Percentiles rank a stretch among this genome's conserved stretches.
Conservation (phyloP, 192 early-diverging fungal genomes). For the Gaertneriomyces sp. region DNA sequence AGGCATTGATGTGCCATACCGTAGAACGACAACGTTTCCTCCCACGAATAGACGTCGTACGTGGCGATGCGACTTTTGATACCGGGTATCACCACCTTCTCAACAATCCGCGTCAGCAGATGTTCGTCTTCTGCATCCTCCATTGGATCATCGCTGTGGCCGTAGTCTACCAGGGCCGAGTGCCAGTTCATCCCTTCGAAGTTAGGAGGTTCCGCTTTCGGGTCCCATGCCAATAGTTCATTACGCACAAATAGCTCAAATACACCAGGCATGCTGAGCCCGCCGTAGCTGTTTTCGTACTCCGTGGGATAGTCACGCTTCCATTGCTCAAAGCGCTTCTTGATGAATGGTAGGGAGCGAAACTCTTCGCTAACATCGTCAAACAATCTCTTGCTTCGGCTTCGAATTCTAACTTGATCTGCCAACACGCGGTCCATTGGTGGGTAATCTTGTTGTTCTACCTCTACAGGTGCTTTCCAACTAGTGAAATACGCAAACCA, state of each 20-base stretch:
- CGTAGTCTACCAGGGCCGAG: conserved; percentile 16
- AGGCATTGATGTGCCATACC: conserved; percentile 1
- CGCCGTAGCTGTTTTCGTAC: conserved; percentile 30
- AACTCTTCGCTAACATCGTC: conserved; percentile 34
- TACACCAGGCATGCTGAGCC: conserved; percentile 27
- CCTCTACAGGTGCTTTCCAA: neutral
- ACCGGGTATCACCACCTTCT: conserved; percentile 30
- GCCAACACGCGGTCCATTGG: neutral
- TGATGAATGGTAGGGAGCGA: conserved; percentile 24
- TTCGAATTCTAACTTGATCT: neutral
- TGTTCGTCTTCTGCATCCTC: neutral
- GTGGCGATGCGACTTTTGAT: conserved; percentile 3
- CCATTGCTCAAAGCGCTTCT: conserved; percentile 34
- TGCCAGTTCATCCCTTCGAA: conserved; percentile 35
- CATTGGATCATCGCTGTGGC: conserved; percentile 18
- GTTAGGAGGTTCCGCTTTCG: neutral
- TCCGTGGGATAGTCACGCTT: conserved; percentile 29
- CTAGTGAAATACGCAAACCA: conserved; percentile 12
- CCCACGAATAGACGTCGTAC: conserved; percentile 27
- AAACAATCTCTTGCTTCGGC: conserved; percentile 15
- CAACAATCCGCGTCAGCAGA: conserved; percentile 26
- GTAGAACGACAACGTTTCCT: conserved; percentile 6
- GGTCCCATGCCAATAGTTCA: conserved; percentile 31
- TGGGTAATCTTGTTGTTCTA: neutral
- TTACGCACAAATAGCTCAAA: conserved; percentile 35